Conservation (phyloP, 2,329 filamentous ascomycete species). For the Monilinia fructigena region DNA sequence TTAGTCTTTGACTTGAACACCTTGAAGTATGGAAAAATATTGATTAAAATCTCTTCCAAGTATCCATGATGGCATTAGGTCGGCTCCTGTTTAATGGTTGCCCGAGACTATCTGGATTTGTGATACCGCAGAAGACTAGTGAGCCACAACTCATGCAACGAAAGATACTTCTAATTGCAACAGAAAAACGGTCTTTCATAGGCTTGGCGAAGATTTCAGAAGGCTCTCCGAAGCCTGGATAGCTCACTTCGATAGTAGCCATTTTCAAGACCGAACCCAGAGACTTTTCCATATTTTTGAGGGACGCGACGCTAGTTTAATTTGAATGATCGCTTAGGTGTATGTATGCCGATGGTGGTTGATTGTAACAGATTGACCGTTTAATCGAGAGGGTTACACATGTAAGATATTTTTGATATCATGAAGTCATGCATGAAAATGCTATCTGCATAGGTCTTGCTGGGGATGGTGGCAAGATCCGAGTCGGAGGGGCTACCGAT, state of each 20-base stretch:
- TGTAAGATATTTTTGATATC: no score
- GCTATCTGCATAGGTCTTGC: neutral
- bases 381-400: neutral
- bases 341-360: neutral
- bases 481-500: neutral
- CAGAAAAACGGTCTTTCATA: neutral
- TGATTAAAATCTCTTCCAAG: neutral
- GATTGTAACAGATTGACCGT: neutral
- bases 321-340: neutral
- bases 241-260: neutral
- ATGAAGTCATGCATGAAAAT: neutral
- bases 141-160: neutral
- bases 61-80: neutral
- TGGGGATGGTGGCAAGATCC: neutral
- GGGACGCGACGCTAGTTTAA: neutral
- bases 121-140: neutral
- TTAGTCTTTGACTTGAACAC: neutral
- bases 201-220: no score
- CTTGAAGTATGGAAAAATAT: neutral
- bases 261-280: no score
- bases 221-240: no score
- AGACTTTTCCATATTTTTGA: neutral
- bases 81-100: no score
- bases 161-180: no score
- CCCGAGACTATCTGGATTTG: no score